Percentiles rank a stretch among this genome's conserved stretches.
Conservation (phyloP, 805 yeast species). For the Saccharomycopsis malanga region DNA sequence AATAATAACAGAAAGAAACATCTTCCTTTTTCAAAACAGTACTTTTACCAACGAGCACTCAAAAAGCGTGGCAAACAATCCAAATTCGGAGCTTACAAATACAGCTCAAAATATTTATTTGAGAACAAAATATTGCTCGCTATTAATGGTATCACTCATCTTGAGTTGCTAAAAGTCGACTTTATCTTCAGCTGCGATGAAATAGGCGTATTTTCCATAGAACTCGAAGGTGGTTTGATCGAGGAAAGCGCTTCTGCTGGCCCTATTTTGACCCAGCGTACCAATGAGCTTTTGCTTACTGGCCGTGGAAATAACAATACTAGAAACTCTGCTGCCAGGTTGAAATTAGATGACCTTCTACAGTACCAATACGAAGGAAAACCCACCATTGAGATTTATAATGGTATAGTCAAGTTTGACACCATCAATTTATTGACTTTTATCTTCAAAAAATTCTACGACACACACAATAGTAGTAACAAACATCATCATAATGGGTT, state of each 20-base stretch:
- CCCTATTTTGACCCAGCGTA: neutral
- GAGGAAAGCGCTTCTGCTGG: neutral
- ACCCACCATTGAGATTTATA: slow-evolving; percentile 48
- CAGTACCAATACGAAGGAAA: slow-evolving; percentile 67
- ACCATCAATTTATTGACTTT: slow-evolving; percentile 62
- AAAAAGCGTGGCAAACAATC: slow-evolving; percentile 61
- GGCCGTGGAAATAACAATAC: neutral
- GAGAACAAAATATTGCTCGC: slow-evolving; percentile 65
- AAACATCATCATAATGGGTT: neutral
- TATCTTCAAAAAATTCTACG: slow-evolving; percentile 70
- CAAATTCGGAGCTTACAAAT: slow-evolving; percentile 69
- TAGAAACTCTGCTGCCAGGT: slow-evolving; percentile 31
- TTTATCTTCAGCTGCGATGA: slow-evolving; percentile 72
- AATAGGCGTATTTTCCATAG: slow-evolving; percentile 65
- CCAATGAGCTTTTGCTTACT: slow-evolving; percentile 1
- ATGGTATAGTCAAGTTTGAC: slow-evolving; percentile 61
- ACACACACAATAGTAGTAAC: slow-evolving; percentile 24
- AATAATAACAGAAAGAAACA: slow-evolving; percentile 24
- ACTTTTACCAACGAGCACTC: slow-evolving; percentile 65
- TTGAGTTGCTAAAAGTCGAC: slow-evolving; percentile 49
- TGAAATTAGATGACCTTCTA: slow-evolving; percentile 67
- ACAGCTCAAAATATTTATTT: slow-evolving; percentile 64
- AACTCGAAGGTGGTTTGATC: slow-evolving; percentile 45
- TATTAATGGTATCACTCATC: slow-evolving; percentile 49
- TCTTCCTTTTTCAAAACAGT: slow-evolving; percentile 59